Conservation (phyloP, 495 filamentous ascomycete genomes). For the Talaromyces stipitatus region DNA sequence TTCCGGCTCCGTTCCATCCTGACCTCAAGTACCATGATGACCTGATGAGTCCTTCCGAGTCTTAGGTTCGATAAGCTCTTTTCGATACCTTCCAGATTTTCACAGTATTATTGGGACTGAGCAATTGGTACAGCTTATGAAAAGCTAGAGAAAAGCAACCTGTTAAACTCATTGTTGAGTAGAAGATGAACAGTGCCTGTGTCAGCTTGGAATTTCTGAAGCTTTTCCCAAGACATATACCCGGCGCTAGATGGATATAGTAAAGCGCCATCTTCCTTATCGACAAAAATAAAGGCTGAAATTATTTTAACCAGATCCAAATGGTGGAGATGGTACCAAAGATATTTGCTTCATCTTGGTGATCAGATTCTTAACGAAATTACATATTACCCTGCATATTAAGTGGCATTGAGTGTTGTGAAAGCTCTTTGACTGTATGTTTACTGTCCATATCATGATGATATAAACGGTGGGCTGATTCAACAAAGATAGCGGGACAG, state of each 20-base stretch:
- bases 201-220: neutral
- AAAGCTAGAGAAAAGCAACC: neutral
- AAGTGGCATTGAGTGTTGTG: too few species aligned
- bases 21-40: too few species aligned
- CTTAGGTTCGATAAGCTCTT: too few species aligned
- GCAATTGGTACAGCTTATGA: neutral
- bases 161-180: neutral
- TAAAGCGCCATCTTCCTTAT: neutral
- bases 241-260: neutral
- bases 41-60: too few species aligned
- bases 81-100: too few species aligned
- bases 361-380: too few species aligned
- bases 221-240: neutral
- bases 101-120: too few species aligned
- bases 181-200: neutral
- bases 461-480: neutral
- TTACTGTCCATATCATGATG: neutral
- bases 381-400: too few species aligned
- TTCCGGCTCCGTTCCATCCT: too few species aligned
- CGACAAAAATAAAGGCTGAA: neutral
- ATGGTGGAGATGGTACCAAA: neutral
- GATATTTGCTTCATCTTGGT: neutral
- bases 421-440: constrained; percentile 17
- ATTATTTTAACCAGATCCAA: neutral
- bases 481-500: neutral